Base-by-base conservation (phyloP, 441 rosid species). In the Cnidoscolus chayamansa region DNA sequence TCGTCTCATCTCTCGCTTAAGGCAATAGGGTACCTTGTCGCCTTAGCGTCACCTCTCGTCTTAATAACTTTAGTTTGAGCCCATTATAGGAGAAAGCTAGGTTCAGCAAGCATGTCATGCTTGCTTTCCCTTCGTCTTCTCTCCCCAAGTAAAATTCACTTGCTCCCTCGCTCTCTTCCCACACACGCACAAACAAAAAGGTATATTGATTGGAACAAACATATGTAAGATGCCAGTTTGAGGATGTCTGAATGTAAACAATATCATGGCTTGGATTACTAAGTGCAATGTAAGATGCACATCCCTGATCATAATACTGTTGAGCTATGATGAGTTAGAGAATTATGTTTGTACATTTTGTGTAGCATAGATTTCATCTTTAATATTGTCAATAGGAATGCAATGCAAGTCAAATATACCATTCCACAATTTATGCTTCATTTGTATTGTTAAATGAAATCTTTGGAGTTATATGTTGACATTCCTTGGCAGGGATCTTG, bases 391-490 rank as follows among this genome's bases (percentile, higher is more conserved):
- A 4, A 35, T 35, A 35, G 40, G 7, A 25, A 20, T 25, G 25
- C 25, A 25, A 25, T 25, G 25, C 25, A 25, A 25, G 25, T 25
- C n/a, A 12, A 45, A 30, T 25, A 17, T 56, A 0, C 7, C 6
- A 10, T 19, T 68, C 35, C 37, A n/a, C 4, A 51, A 54, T 51
- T 31, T 35, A 61, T 77, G 15, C 15, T 65, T 32, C 53, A 2
- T 17, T 55, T 51, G 12, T 49, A 15, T 43, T n/a, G 56, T 49
- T 7, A 58, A 37, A 45, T 16, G 13, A 12, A 16, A 10, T 50
- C 15, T 72, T 76, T 63, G 68, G 31, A 61, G 48, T 81, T 77
- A 87, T 88, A 98, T 94, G 92, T 92, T 92, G 87, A 94, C 97
- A 77, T 90, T 98, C 88, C 98, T 97, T 80, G 98, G 25, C 25